Evolutionary conservation across 306 rosid species (phyloP), one percentile per base, ranked within the genome.

Genomic region (Adenanthera pavonina): DNA sequence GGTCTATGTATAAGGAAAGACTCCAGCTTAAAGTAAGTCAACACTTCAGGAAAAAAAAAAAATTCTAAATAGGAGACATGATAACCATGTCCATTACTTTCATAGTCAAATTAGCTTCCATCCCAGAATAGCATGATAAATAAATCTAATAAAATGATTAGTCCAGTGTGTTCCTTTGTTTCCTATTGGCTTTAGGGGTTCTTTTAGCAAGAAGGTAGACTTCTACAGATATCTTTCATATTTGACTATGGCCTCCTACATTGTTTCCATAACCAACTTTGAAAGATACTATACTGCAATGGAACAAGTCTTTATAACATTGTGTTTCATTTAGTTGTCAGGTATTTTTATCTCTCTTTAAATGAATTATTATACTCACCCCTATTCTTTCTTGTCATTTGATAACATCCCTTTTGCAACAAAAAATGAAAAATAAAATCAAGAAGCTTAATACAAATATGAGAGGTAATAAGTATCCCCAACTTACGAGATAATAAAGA

Each of bases 401-500:
- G 56, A 43, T 56, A 38, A 20, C 38, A 19, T 14, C 41, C 7
- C 56, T n/a, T 74, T 20, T 40, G 8, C 41, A 48, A 46, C 4
- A n/a, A 51, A n/a, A 36, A 38, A 8, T 14, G 34, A 56, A 38
- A 12, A 11, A 75, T 19, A 74, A 41, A 75, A 61, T 62, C 69
- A 75, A 43, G 54, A 75, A 41, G 77, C 65, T 17, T 36, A 2
- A 59, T 41, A 66, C 1, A 15, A 25, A 7, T 14, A 25, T 13
- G 44, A 48, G 41, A 49, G 20, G 57, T 19, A 30, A 73, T n/a
- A 35, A 41, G 44, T 48, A 33, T 71, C 43, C n/a, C 36, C 74
- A 13, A 80, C 94, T 90, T 87, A 93, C 99, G 81, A 95, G 99
- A 88, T 93, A 95, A 80, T 88, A 57, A 51, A 93, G 99, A 87